A percentile compares a stretch with the other conserved stretches of the same genome.
Conservation (phyloP, 1,284 basidiomycete genomes). For the Golubevia pallescens region DNA sequence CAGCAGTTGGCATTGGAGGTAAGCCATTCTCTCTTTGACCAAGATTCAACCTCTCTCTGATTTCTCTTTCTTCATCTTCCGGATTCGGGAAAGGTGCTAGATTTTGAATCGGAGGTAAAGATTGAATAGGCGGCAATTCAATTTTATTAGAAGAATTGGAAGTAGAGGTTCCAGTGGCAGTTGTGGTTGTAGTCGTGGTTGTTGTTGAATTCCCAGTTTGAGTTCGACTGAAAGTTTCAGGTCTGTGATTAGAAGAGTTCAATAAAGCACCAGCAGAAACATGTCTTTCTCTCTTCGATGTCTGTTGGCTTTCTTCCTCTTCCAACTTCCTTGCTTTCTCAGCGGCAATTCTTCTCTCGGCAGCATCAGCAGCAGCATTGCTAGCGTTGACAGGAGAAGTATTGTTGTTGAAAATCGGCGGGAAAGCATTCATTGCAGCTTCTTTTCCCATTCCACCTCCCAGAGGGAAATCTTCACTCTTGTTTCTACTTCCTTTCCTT, state of each 20-base stretch:
- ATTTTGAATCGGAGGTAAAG: constrained; percentile 37
- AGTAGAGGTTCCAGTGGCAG: no score
- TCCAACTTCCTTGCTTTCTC: constrained; percentile 6
- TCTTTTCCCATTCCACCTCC: no score
- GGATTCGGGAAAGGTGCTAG: constrained; percentile 29
- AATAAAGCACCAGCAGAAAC: no score
- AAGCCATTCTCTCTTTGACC: constrained; percentile 19
- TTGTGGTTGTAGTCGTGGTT: no score
- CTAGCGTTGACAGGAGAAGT: constrained; percentile 26
- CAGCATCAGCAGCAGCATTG: constrained; percentile 31
- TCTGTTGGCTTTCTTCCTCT: constrained; percentile 4
- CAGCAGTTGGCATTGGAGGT: constrained; percentile 24
- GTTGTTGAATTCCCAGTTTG: background rate
- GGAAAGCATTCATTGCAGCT: no score
- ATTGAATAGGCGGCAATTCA: constrained; percentile 22
- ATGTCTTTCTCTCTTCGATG: no score
- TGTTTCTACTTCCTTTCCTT: no score
- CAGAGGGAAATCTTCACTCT: no score
- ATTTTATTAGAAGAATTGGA: constrained; percentile 5
- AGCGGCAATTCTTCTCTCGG: constrained; percentile 24
- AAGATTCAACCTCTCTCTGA: no score
- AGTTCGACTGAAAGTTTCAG: background rate
- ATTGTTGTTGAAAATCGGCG: no score
- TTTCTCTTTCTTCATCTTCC: background rate
- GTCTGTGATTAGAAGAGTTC: background rate